Evolutionary conservation across 2,329 filamentous ascomycete genomes (phyloP), one percentile per base, ranked within the genome.

Genomic region (Zymoseptoria pseudotritici): DNA sequence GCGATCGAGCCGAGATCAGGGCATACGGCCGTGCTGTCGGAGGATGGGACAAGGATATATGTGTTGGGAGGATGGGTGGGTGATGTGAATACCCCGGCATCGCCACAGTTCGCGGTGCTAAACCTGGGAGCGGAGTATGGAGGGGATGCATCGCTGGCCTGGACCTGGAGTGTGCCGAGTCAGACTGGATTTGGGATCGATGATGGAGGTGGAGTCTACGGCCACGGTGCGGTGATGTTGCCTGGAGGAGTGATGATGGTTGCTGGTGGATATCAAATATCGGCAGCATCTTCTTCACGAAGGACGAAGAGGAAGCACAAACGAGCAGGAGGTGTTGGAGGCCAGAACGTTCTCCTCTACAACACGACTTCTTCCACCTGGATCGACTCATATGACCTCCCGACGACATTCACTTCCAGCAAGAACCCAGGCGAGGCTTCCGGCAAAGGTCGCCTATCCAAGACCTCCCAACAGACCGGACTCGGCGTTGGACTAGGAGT

Each of bases 31-130:
- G 83, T 96, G 1, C 76, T 97, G 4, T 90, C 85, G 26, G 83
- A 88, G 56, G 91, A 96, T 69, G 92, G 92, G 0, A 83, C 79
- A 24, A 85, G 83, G n/a, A 79, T 97, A 8, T 78, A 96, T 50
- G 77, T 99, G 1, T 80, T 91, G 61, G 94, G 94, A 20, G 94
- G 94, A 1, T 99, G 94, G 94, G 91, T 97, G 4, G 93, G 92
- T 3, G 86, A 95, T 69, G 80, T 88, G 0, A 81, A 78, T 8
- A 88, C 86, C 31, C 83, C 92, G 1, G 94, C 94, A 0, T 79
- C 86, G 29, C 94, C 94, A 1, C 91, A 96, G 70, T 78, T 97
- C 24, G 89, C 85, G 0, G 76, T 97, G 2, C 77, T 97, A 2
- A 79, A 90, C 60, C 79, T 97, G 59, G 90, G 87, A 6, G 82